phyloP scores from a whole-genome alignment of 306 rosid genomes.

The Sechiopsis laciniata region DNA sequence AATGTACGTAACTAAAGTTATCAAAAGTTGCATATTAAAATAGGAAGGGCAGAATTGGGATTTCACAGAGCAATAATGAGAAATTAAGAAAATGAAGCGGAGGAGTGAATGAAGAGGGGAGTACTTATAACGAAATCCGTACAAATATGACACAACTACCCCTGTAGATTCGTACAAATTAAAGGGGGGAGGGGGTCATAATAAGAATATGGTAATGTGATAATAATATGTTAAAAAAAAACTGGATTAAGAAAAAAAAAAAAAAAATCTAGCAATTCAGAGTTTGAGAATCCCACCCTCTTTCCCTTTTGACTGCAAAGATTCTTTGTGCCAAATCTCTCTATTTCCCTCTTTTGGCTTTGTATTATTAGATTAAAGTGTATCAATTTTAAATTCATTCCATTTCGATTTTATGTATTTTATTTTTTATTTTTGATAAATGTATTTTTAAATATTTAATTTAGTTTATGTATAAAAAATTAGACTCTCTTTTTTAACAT shows the following conservation, averaged over 20 bases:
- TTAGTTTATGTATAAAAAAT: too few species aligned
- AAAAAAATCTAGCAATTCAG: slow-evolving; percentile 16
- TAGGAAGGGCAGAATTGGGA: background rate
- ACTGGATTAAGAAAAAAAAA: background rate
- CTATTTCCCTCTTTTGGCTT: background rate
- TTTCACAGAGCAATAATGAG: background rate
- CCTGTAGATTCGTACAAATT: slow-evolving; percentile 11
- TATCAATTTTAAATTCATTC: too few species aligned
- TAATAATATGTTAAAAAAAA: background rate
- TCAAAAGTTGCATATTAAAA: background rate
- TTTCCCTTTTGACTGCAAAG: slow-evolving; percentile 11
- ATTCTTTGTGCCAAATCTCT: slow-evolving; percentile 8
- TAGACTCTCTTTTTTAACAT: too few species aligned
- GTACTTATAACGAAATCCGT: slow-evolving; percentile 2
- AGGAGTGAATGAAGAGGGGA: background rate
- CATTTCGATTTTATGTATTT: too few species aligned
- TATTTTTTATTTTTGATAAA: too few species aligned
- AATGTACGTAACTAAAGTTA: background rate
- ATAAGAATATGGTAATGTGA: background rate
- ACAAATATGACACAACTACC: slow-evolving; percentile 12
- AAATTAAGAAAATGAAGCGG: background rate
- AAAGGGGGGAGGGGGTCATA: background rate
- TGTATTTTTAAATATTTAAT: too few species aligned
- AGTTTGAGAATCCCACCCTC: slow-evolving; percentile 15
- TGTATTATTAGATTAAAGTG: background rate